These are phyloP conservation scores for Scheffersomyces lignosus DNA, from an alignment of 805 yeast species.

Conservation along the genomic window DNA sequence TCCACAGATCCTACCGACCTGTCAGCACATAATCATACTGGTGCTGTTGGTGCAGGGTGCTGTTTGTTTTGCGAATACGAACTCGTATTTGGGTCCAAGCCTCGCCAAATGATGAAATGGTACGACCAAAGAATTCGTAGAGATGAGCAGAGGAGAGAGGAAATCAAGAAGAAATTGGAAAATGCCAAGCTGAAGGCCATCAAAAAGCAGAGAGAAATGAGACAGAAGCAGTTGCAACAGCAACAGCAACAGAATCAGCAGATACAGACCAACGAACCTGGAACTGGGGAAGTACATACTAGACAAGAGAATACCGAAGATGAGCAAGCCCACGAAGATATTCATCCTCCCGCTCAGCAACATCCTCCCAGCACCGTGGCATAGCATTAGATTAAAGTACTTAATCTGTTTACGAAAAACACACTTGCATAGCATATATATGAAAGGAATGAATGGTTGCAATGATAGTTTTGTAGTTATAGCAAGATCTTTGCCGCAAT, in stretches of 20 bases:
- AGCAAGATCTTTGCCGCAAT: too few relatives aligned
- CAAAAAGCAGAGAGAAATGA: constrained; percentile 16
- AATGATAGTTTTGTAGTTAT: too few relatives aligned
- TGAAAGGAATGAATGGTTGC: too few relatives aligned
- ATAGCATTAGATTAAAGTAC: too few relatives aligned
- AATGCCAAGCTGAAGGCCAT: constrained; percentile 37
- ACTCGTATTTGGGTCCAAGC: constrained; percentile 49
- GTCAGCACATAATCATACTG: background rate
- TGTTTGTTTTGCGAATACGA: constrained; percentile 57
- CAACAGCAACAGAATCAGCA: background rate
- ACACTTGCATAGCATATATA: too few relatives aligned
- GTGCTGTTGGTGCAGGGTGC: constrained; percentile 10
- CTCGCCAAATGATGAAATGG: constrained; percentile 52
- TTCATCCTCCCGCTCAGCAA: background rate
- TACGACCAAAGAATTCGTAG: constrained; percentile 35
- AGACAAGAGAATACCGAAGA: constrained; percentile 1
- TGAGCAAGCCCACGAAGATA: constrained; percentile 1
- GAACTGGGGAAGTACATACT: background rate
- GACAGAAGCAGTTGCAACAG: constrained; percentile 5
- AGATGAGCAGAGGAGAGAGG: constrained; percentile 30
- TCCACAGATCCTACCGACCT: constrained; percentile 1
- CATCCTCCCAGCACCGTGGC: too few relatives aligned
- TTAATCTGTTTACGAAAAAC: too few relatives aligned
- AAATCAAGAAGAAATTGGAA: constrained; percentile 37
- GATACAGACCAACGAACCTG: constrained; percentile 1